phyloP scores from a whole-genome alignment of 169 alveolate species.

The Plasmodium berghei region DNA sequence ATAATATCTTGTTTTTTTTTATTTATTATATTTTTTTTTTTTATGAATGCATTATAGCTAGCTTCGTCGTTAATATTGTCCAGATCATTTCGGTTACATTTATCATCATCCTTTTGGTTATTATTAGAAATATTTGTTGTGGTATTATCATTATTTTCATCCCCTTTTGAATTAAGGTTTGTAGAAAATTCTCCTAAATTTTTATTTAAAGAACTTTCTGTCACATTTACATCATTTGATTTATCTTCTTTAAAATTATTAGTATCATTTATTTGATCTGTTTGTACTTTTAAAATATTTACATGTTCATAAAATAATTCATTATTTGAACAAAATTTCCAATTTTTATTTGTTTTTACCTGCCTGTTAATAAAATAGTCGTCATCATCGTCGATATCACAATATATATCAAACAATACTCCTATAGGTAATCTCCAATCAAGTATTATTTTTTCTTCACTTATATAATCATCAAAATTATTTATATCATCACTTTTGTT shows the following conservation, averaged over 20 bases:
- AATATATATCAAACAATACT: slow-evolving; percentile 58
- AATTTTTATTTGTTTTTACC: background rate
- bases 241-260: background rate
- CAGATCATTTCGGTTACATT: background rate
- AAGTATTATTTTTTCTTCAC: slow-evolving; percentile 25
- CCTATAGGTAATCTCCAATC: slow-evolving; percentile 76
- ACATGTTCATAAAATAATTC: slow-evolving; percentile 42
- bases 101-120: background rate
- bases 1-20: no score
- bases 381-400: slow-evolving; percentile 37
- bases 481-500: background rate
- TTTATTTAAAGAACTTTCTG: background rate
- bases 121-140: background rate
- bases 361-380: background rate
- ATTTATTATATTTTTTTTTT: no score
- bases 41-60: background rate
- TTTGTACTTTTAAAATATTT: slow-evolving; percentile 19
- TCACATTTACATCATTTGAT: background rate
- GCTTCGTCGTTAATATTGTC: background rate
- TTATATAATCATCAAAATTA: background rate
- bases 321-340: slow-evolving; percentile 25
- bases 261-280: background rate
- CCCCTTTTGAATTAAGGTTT: background rate
- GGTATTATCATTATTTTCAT: slow-evolving; percentile 2
- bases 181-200: background rate